These are phyloP conservation scores for Polyplosphaeria fusca DNA, from an alignment of 495 filamentous ascomycete species.

Conservation along the genomic window DNA sequence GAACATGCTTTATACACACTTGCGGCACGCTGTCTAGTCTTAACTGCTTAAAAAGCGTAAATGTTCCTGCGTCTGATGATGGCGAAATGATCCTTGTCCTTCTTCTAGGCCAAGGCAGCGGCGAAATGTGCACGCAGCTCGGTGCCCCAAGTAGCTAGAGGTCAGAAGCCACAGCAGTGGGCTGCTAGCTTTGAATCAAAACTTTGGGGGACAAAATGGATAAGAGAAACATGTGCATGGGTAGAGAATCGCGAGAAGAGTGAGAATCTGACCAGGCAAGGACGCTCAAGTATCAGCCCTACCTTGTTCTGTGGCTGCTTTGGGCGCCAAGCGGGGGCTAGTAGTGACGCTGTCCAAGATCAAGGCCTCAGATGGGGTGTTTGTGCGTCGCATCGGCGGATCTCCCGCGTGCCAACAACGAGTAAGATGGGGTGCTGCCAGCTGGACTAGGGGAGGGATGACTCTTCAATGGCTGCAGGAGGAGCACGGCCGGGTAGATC, in stretches of 20 bases:
- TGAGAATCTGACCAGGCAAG: constrained; percentile 1
- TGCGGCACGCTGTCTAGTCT: neutral
- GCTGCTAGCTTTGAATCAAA: neutral
- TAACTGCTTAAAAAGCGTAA: neutral
- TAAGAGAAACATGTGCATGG: neutral
- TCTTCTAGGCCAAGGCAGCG: neutral
- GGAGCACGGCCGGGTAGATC: constrained; percentile 2
- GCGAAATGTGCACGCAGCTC: constrained; percentile 1
- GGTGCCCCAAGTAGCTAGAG: constrained; percentile 12
- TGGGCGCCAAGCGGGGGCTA: neutral
- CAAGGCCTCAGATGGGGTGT: neutral
- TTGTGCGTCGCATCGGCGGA: constrained; percentile 2
- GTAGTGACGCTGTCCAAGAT: neutral
- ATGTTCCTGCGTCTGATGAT: neutral
- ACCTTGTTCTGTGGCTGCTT: neutral
- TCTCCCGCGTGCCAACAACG: constrained; percentile 15
- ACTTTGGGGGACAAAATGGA: neutral
- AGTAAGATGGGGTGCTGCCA: constrained; percentile 17
- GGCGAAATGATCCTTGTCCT: neutral
- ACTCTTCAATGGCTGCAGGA: constrained; percentile 4
- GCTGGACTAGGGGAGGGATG: constrained; percentile 4
- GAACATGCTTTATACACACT: constrained; percentile 24
- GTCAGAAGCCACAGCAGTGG: constrained; percentile 14
- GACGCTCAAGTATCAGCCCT: neutral
- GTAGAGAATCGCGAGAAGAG: neutral